These are phyloP conservation scores for Ephemerocybe angulata DNA, from an alignment of 768 basidiomycete genomes.

Conservation along the genomic window DNA sequence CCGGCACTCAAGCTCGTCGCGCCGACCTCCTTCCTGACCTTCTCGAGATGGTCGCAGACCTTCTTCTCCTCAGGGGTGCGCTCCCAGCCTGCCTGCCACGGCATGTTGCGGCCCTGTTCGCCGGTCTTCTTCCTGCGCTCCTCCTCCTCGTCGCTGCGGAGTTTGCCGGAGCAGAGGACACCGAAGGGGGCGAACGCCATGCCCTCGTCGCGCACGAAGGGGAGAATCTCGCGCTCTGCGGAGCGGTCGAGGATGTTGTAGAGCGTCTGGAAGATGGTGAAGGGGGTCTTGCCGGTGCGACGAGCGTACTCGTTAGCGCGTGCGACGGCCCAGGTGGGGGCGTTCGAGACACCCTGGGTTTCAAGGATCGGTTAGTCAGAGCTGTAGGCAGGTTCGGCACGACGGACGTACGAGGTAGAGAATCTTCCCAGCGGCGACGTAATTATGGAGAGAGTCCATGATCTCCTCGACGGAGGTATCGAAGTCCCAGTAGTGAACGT, in stretches of 20 bases:
- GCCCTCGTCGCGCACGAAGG: conserved; percentile 35
- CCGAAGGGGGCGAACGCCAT: conserved; percentile 32
- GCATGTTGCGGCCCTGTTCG: conserved; percentile 6
- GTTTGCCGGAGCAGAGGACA: conserved; percentile 35
- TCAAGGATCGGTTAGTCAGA: conserved; percentile 16
- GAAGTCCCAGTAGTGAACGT: conserved; percentile 50
- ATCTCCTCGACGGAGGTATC: conserved; percentile 49
- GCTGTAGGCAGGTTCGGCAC: not conserved
- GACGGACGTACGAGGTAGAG: conserved; percentile 32
- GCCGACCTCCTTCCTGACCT: conserved; percentile 44
- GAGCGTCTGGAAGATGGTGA: conserved; percentile 11
- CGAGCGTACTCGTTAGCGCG: conserved; percentile 15
- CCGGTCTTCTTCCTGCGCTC: conserved; percentile 1
- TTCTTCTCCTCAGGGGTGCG: conserved; percentile 3
- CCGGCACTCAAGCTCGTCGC: conserved; percentile 40
- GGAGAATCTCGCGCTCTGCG: conserved; percentile 13
- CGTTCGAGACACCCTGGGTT: conserved; percentile 12
- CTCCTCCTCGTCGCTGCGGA: conserved; percentile 43
- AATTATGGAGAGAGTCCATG: conserved; percentile 49
- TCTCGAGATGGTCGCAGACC: conserved; percentile 36
- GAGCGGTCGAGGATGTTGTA: conserved; percentile 13
- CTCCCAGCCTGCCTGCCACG: conserved; percentile 1
- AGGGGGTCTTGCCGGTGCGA: conserved; percentile 10
- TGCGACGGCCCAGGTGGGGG: conserved; percentile 8
- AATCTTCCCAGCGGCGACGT: conserved; percentile 49